Evolutionary conservation across 129 eudicot species (phyloP).

Genomic region (Oenanthe sinensis): DNA sequence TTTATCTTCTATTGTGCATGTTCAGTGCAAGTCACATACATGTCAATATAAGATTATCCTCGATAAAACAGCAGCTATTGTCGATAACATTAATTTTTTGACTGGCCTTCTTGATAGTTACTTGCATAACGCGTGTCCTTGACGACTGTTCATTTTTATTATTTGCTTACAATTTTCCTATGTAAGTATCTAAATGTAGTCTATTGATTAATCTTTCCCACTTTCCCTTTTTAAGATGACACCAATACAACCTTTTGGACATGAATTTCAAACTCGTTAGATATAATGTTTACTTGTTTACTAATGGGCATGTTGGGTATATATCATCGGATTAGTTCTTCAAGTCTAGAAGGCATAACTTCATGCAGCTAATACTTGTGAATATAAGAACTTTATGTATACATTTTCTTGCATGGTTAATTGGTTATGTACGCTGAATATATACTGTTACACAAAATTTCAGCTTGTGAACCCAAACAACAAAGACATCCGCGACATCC

Average conservation of each 20-base stretch:
- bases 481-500: conserved; percentile 87
- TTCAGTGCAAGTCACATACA: background rate
- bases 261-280: background rate
- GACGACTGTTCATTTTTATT: background rate
- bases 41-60: background rate
- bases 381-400: background rate
- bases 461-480: conserved; percentile 87
- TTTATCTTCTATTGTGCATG: background rate
- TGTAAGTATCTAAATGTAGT: background rate
- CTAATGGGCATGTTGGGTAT: background rate
- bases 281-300: background rate
- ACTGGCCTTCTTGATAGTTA: background rate
- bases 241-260: background rate
- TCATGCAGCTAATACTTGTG: background rate
- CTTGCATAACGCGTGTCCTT: background rate
- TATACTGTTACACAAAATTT: background rate
- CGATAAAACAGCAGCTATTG: background rate
- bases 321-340: background rate
- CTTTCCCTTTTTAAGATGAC: background rate
- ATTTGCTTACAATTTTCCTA: background rate
- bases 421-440: background rate
- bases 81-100: background rate
- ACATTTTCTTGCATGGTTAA: background rate
- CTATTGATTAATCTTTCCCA: background rate
- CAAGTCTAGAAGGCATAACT: background rate